These are phyloP conservation scores for Colletotrichum tropicale DNA, from an alignment of 2,329 filamentous ascomycete genomes.

Conservation along the genomic window DNA sequence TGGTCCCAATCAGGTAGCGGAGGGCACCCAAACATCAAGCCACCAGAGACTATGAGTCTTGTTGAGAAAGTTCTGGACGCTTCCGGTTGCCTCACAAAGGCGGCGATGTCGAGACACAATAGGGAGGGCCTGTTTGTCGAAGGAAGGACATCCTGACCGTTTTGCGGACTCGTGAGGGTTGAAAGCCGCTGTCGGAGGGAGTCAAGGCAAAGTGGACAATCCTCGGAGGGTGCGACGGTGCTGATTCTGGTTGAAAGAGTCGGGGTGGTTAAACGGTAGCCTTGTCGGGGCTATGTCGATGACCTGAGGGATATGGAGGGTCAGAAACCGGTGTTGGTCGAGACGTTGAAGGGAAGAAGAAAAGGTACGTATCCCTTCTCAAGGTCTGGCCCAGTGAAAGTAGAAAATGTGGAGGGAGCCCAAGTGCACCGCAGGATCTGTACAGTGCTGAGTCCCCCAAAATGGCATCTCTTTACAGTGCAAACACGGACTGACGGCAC, in stretches of 20 bases:
- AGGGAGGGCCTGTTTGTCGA: neutral
- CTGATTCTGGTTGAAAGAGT: neutral
- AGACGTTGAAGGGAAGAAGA: neutral
- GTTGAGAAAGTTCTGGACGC: neutral
- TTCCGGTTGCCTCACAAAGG: neutral
- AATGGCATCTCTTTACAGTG: neutral
- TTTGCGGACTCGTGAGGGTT: neutral
- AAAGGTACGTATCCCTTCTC: neutral
- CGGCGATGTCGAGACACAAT: neutral
- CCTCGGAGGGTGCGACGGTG: neutral
- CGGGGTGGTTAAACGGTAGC: neutral
- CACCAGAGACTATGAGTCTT: neutral
- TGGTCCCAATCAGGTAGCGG: neutral
- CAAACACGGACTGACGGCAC: neutral
- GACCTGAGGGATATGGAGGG: neutral
- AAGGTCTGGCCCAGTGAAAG: neutral
- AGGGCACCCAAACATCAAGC: neutral
- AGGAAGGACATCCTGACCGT: neutral
- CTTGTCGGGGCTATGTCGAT: neutral
- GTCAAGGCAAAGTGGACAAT: neutral
- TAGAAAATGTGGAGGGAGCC: conserved; percentile 1
- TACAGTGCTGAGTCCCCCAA: neutral
- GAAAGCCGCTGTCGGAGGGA: neutral
- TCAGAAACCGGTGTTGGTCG: neutral
- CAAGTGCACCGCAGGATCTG: neutral